Conservation (phyloP, 2,329 filamentous ascomycete species). For the Drechmeria coniospora region DNA sequence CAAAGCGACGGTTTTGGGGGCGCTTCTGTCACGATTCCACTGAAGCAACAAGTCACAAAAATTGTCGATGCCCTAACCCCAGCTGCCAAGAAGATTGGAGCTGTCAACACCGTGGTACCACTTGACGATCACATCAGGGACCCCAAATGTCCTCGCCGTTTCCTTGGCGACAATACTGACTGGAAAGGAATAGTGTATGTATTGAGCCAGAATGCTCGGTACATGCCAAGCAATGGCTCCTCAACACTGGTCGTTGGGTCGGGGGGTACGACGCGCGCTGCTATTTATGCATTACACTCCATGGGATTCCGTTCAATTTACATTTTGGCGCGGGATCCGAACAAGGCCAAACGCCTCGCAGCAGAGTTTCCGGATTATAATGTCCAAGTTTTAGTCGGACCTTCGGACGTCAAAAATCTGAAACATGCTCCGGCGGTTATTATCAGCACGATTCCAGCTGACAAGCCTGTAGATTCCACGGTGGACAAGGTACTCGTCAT, state of each 20-base stretch:
- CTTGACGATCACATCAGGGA: conserved; percentile 15
- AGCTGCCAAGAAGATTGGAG: conserved; percentile 70
- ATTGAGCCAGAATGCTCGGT: conserved; percentile 52
- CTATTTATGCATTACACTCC: conserved; percentile 71
- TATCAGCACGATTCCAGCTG: conserved; percentile 82
- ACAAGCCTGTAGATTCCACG: conserved; percentile 60
- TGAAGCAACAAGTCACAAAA: conserved; percentile 78
- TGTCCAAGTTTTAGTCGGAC: conserved; percentile 43
- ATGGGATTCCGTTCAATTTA: conserved; percentile 81
- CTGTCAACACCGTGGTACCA: conserved; percentile 84
- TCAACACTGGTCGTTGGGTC: conserved; percentile 76
- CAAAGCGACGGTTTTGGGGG: conserved; percentile 67
- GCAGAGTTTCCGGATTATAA: conserved; percentile 65
- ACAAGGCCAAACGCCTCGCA: conserved; percentile 52
- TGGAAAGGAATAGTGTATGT: conserved; percentile 83
- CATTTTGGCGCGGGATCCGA: conserved; percentile 60
- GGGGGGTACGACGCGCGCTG: conserved; percentile 82
- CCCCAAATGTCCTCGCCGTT: conserved; percentile 28
- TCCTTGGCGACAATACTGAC: conserved; percentile 87
- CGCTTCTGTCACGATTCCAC: conserved; percentile 85
- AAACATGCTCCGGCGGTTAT: conserved; percentile 47
- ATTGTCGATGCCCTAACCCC: conserved; percentile 67
- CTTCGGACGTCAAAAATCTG: conserved; percentile 29
- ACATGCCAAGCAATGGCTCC: conserved; percentile 13
- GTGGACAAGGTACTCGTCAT: conserved; percentile 50